Evolutionary conservation across 208 protist genomes (phyloP).

Genomic region (Porcisia deanei): DNA sequence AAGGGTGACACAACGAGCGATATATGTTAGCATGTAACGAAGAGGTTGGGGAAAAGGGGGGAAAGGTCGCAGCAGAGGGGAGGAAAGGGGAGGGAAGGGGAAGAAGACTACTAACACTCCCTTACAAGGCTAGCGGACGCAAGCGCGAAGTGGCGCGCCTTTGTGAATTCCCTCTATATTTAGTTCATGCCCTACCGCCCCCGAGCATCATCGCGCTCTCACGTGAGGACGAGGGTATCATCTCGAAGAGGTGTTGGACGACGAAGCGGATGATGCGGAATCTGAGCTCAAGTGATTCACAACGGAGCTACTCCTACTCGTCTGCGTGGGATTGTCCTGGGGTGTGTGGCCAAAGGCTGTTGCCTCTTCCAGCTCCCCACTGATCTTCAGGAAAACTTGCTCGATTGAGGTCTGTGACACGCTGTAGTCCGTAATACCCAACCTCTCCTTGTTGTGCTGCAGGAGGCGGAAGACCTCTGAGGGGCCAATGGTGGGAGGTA

Average conservation of each 20-base stretch:
- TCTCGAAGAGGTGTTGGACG: neutral
- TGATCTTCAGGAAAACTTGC: slow-evolving; percentile 84
- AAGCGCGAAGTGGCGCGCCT: neutral
- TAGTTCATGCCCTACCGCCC: neutral
- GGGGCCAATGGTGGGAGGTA: slow-evolving; percentile 36
- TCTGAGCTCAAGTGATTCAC: neutral
- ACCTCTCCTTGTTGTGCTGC: slow-evolving; percentile 31
- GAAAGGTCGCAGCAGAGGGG: neutral
- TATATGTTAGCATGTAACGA: neutral
- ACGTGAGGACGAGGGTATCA: neutral
- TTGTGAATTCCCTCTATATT: neutral
- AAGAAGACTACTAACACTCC: neutral
- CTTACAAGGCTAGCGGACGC: neutral
- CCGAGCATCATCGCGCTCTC: too few species aligned
- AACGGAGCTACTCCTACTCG: neutral
- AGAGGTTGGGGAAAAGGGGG: neutral
- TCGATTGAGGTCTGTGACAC: slow-evolving; percentile 85
- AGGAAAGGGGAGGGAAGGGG: neutral
- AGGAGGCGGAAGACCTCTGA: slow-evolving; percentile 43
- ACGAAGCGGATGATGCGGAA: neutral
- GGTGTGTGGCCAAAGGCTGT: slow-evolving; percentile 10
- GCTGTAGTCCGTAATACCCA: slow-evolving; percentile 76
- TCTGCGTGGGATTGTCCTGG: neutral
- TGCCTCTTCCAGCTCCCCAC: slow-evolving; percentile 41
- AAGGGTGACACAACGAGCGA: neutral